Evolutionary conservation across 1,284 basidiomycete genomes (phyloP), one percentile per base, ranked within the genome.

Genomic region (Chiua sp.): DNA sequence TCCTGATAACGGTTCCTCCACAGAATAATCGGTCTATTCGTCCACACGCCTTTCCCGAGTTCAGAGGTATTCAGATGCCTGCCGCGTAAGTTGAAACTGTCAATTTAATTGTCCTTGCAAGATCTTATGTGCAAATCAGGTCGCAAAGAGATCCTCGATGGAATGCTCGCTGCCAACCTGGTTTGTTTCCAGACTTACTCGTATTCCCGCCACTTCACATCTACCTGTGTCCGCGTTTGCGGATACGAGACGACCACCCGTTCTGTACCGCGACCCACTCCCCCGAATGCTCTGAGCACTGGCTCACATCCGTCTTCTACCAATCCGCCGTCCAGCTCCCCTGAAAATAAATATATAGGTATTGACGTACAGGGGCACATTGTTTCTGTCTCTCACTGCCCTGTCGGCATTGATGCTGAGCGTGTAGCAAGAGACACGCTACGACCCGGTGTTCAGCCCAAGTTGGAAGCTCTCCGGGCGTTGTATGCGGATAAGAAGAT

Each of bases 141-240:
- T 59, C 87, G 97, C 54, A 92, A 91, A 69, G 95, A 98, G 77
- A 93, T 99, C 62, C 83, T 99, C 42, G 96, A 98, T 67, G 98
- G 97, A 49, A 98, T 99, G 94, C 90, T 99, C 51, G 96, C 96
- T 47, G 95, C 97, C 55, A 97, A 98, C 78, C 84, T 98, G 46
- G 89, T 98, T 42, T 95, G 94, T 77, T 98, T 98, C 90, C 94
- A 95, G 84, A 98, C 97, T 0, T 98, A 98, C 77, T 96, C 95
- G 20, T 99, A 99, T 80, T 91, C 93, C 18, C 88, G 97, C 30
- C 97, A 98, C 78, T 98, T 98, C 78, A 87, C 90, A 46, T 96
- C 94, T 10, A 93, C 93, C 3, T 98, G 97, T 75, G 91, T 98
- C 62, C 91, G 97, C 30, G 96, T 99, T 11, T 96, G 94, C 75